Evolutionary conservation across 1,284 basidiomycete species (phyloP).

Genomic region (Rhodotorula sp.): DNA sequence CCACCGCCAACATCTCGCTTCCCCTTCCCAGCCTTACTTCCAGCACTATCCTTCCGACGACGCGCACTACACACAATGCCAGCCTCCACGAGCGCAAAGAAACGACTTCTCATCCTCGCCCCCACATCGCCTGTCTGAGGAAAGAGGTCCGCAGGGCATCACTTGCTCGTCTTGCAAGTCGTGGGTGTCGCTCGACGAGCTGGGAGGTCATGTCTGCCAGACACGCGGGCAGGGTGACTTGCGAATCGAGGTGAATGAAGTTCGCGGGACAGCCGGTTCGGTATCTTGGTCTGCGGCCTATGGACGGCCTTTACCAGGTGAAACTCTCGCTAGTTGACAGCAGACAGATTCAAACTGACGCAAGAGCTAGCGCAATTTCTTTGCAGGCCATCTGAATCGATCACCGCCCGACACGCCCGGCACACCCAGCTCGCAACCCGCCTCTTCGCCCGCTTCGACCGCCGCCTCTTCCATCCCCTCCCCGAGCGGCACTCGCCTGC

Average conservation of each 20-base stretch:
- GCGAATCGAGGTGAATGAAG: slow-evolving; percentile 9
- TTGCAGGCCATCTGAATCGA: too few relatives aligned
- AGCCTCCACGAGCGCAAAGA: background rate
- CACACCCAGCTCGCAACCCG: background rate
- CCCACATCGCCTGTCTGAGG: background rate
- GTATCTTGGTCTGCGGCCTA: background rate
- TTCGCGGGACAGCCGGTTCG: background rate
- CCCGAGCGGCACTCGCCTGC: slow-evolving; percentile 13
- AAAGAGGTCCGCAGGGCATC: slow-evolving; percentile 9
- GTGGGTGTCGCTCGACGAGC: slow-evolving; percentile 14
- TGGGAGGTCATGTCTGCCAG: slow-evolving; percentile 30
- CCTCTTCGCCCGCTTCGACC: background rate
- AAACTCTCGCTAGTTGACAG: too few relatives aligned
- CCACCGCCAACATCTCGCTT: background rate
- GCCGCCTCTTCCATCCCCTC: slow-evolving; percentile 8
- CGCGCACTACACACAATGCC: background rate
- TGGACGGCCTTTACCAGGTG: background rate
- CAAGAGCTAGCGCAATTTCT: too few relatives aligned
- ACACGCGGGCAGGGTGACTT: background rate
- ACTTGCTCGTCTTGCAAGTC: slow-evolving; percentile 22
- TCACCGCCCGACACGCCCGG: background rate
- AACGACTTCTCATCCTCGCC: background rate
- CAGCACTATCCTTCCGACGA: background rate
- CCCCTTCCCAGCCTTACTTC: background rate
- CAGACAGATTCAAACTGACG: too few relatives aligned